These are phyloP conservation scores for Pseudogymnoascus sp. DNA, from an alignment of 2,329 filamentous ascomycete species.

Conservation along the genomic window DNA sequence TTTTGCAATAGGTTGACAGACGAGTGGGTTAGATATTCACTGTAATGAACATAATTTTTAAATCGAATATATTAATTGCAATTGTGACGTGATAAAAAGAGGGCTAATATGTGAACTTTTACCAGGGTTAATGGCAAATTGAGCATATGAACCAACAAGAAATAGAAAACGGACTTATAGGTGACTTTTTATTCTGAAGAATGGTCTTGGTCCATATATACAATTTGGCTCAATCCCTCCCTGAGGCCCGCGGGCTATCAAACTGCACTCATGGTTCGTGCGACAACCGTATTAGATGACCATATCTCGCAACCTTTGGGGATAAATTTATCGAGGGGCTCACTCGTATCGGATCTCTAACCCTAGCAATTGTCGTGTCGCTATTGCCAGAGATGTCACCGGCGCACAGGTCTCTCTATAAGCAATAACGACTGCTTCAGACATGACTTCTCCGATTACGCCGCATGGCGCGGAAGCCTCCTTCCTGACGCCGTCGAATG, in stretches of 20 bases:
- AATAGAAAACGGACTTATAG: no score
- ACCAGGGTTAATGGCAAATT: no score
- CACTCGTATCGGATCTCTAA: background rate
- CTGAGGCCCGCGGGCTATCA: background rate
- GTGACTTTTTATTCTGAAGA: no score
- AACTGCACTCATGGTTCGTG: background rate
- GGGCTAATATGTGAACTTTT: no score
- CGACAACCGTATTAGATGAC: background rate
- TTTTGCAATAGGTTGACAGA: constrained; percentile 2
- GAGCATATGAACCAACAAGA: no score
- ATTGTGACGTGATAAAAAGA: no score
- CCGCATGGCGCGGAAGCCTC: background rate
- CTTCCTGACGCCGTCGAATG: background rate
- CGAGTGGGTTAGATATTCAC: constrained; percentile 8
- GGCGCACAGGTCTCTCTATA: background rate
- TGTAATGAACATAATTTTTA: constrained; percentile 9
- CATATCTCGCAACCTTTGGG: background rate
- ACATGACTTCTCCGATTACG: background rate
- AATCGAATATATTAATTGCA: background rate
- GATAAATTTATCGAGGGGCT: constrained; percentile 6
- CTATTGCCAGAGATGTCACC: background rate
- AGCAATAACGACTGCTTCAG: background rate
- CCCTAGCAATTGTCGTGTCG: background rate
- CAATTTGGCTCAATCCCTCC: no score
- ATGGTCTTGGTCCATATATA: no score